Evolutionary conservation across 306 rosid genomes (phyloP).

Genomic region (Cucurbita pepo): DNA sequence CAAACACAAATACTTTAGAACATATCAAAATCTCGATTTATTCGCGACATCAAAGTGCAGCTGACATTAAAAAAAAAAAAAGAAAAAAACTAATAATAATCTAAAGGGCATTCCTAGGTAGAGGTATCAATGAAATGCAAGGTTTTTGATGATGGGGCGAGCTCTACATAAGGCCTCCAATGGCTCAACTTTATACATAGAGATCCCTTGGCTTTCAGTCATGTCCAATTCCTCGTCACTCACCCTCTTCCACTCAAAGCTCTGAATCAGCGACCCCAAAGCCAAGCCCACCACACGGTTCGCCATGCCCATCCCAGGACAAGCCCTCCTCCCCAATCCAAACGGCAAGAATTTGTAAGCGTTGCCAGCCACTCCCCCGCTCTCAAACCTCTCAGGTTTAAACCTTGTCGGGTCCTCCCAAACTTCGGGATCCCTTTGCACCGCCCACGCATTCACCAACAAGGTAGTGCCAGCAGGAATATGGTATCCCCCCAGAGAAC

Average conservation of each 20-base stretch:
- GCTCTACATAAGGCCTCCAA: background rate
- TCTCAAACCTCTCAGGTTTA: slow-evolving; percentile 14
- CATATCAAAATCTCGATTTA: too few species aligned
- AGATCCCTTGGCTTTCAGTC: background rate
- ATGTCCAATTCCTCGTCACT: background rate
- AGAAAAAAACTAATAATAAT: too few species aligned
- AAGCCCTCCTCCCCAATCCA: background rate
- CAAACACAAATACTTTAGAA: too few species aligned
- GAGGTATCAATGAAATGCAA: background rate
- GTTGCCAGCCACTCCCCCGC: background rate
- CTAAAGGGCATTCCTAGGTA: too few species aligned
- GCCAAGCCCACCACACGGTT: slow-evolving; percentile 6
- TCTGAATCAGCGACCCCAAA: background rate
- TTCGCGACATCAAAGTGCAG: too few species aligned
- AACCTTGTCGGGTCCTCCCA: slow-evolving; percentile 13
- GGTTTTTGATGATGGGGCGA: background rate
- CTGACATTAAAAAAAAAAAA: background rate
- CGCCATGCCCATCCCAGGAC: background rate
- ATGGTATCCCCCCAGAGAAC: slow-evolving; percentile 6
- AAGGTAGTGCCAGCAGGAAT: slow-evolving; percentile 13
- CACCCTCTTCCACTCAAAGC: background rate
- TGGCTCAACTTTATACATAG: background rate
- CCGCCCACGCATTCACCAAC: slow-evolving; percentile 36
- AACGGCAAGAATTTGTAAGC: slow-evolving; percentile 13
- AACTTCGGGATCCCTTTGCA: slow-evolving; percentile 16